These are phyloP conservation scores for Exsudoporus frostii DNA, from an alignment of 768 basidiomycete species.

Conservation along the genomic window DNA sequence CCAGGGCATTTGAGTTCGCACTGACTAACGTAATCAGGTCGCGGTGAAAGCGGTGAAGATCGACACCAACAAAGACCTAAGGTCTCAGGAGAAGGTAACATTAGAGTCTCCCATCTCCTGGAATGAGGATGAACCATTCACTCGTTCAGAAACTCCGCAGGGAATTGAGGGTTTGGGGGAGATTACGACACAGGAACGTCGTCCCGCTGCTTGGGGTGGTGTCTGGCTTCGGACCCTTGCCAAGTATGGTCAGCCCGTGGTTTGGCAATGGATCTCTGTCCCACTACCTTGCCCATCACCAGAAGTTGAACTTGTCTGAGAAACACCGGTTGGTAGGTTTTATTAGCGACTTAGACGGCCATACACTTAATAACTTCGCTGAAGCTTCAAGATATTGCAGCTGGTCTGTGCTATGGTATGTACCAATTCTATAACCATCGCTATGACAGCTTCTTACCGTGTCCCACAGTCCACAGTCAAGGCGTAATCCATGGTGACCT, in stretches of 20 bases:
- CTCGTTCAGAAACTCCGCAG: conserved; percentile 26
- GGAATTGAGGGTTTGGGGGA: conserved; percentile 23
- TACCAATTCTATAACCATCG: not conserved
- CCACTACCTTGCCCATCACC: conserved; percentile 14
- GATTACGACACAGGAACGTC: conserved; percentile 23
- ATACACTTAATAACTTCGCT: not conserved
- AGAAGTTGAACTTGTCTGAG: not conserved
- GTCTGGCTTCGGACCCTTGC: conserved; percentile 28
- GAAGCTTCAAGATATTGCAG: conserved; percentile 20
- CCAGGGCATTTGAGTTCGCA: not conserved
- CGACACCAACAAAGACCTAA: not conserved
- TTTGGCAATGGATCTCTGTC: conserved; percentile 24
- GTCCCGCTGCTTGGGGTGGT: conserved; percentile 31
- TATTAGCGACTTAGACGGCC: not conserved
- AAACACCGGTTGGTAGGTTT: conserved; percentile 16
- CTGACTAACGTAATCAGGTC: conserved; percentile 8
- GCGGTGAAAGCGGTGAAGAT: conserved; percentile 21
- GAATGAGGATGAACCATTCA: not conserved
- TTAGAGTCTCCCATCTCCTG: not conserved
- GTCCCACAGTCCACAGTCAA: conserved; percentile 19
- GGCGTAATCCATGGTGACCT: conserved; percentile 35
- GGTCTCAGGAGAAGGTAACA: conserved; percentile 13
- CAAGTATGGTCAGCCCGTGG: conserved; percentile 36
- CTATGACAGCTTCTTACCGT: not conserved
- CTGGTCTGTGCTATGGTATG: conserved; percentile 25